A percentile compares a stretch with the other conserved stretches of the same genome.
These are phyloP conservation scores for Aphanomyces cochlioides DNA, from an alignment of 352 stramenopile species.

Conservation along the genomic window DNA sequence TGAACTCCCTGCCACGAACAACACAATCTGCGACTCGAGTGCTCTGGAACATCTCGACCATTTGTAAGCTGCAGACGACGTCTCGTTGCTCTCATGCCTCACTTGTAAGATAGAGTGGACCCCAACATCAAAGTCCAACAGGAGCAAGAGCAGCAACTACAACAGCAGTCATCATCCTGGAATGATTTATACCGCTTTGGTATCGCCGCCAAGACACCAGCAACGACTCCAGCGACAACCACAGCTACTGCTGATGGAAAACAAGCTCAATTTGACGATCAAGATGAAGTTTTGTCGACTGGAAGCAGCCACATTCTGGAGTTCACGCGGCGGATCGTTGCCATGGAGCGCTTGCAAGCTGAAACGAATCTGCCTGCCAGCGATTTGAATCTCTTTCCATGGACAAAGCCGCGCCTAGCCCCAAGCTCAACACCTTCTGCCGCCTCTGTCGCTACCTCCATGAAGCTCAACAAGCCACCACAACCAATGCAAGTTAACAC, in stretches of 20 bases:
- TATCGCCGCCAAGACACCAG: not conserved
- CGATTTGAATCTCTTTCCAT: too few relatives aligned
- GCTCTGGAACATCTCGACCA: not conserved
- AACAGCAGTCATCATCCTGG: too few relatives aligned
- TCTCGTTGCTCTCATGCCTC: not conserved
- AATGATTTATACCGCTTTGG: too few relatives aligned
- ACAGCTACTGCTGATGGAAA: not conserved
- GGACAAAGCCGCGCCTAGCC: too few relatives aligned
- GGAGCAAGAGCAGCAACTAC: too few relatives aligned
- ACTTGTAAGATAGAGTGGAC: not conserved
- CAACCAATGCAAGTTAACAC: too few relatives aligned
- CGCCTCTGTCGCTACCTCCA: too few relatives aligned
- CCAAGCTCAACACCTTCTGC: too few relatives aligned
- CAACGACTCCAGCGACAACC: not conserved
- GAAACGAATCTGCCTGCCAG: too few relatives aligned
- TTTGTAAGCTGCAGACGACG: not conserved
- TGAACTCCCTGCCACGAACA: not conserved
- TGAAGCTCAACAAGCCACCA: too few relatives aligned
- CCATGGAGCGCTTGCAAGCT: not conserved
- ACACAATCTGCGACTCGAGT: not conserved
- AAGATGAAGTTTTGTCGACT: conserved; percentile 9
- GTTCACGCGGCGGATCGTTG: not conserved
- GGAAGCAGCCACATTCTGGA: not conserved
- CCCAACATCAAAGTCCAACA: not conserved
- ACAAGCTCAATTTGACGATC: not conserved